Base-by-base conservation (phyloP, 495 filamentous ascomycete genomes). In the Podospora pseudocomata region DNA sequence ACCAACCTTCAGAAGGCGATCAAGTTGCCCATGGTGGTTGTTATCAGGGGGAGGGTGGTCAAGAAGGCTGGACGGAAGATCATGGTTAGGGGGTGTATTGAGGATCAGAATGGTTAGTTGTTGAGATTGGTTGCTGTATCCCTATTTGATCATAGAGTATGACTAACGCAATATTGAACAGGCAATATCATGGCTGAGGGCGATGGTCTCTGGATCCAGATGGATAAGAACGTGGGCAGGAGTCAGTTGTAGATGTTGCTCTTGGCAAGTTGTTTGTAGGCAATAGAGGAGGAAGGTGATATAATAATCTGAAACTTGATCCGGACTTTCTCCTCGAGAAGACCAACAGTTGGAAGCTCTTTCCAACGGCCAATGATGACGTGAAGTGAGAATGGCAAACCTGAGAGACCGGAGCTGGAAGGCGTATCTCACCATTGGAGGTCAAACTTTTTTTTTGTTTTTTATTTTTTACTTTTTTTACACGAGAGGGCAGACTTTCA, bases 1-100 rank as follows among this genome's bases (percentile, higher is more conserved):
- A 72, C 63, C 13, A 68, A 20, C 4, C 71, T 69, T 34, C 39
- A 32, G 16, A 72, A 63, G 30, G 64, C 74, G 6, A 32, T 73
- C 61, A 34, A 64, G 70, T 2, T 67, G 61, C 74, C 74, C 6
- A 62, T 66, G 49, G 58, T 68, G 13, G 66, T 75, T 13, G 49
- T 73, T 3, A 68, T 73, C 26, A 26, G 70, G n/a, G 65, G 65
- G 7, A 63, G 74, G 23, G 70, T 75, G 5, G 30, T 75, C 34
- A 67, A 64, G 68, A 68, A 56, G 55, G 58, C 67, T 4, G 70
- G 71, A 16, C 60, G 74, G 16, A 73, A 73, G 68, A 62, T 75
- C 3, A 63, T 53, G 26, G 74, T 71, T 0, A 65, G 68, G 57
- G 74, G 71, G 0, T 13, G 66, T n/a, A 65, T 75, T 32, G 70